These are phyloP conservation scores for Avicennia marina DNA, from an alignment of 257 asterid genomes.

Conservation along the genomic window DNA sequence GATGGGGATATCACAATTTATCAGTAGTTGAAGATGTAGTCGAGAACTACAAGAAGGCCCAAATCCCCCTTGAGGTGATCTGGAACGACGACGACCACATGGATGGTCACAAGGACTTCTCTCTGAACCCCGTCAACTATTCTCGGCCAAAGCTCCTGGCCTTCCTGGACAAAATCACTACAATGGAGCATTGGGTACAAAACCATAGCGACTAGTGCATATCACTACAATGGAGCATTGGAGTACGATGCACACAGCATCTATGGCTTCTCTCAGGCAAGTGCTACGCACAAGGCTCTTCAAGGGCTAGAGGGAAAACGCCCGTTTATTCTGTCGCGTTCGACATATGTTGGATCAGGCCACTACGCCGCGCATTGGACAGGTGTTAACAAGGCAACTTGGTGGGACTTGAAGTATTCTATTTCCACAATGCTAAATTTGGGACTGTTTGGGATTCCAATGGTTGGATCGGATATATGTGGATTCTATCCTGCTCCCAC, in stretches of 20 bases:
- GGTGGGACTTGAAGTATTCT: slow-evolving; percentile 74
- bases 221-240: slow-evolving; percentile 73
- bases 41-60: slow-evolving; percentile 65
- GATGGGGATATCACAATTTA: slow-evolving; percentile 93
- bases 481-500: slow-evolving; percentile 62
- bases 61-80: slow-evolving; percentile 89
- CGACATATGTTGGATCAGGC: slow-evolving; percentile 86
- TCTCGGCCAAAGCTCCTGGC: slow-evolving; percentile 74
- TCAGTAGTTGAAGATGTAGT: slow-evolving; percentile 94
- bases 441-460: slow-evolving; percentile 83
- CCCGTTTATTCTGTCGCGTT: slow-evolving; percentile 77
- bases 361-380: slow-evolving; percentile 94
- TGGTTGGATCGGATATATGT: slow-evolving; percentile 97
- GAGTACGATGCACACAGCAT: slow-evolving; percentile 80
- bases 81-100: slow-evolving; percentile 99
- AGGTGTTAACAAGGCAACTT: slow-evolving; percentile 81
- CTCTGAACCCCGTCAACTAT: slow-evolving; percentile 68
- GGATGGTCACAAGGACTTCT: slow-evolving; percentile 92
- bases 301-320: slow-evolving; percentile 46
- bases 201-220: slow-evolving; percentile 83
- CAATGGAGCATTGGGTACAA: slow-evolving; percentile 85
- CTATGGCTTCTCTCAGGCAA: slow-evolving; percentile 71
- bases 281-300: slow-evolving; percentile 61
- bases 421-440: slow-evolving; percentile 65
- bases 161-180: slow-evolving; percentile 73